phyloP scores from a whole-genome alignment of 352 stramenopile genomes.

The Phytophthora meadii region DNA sequence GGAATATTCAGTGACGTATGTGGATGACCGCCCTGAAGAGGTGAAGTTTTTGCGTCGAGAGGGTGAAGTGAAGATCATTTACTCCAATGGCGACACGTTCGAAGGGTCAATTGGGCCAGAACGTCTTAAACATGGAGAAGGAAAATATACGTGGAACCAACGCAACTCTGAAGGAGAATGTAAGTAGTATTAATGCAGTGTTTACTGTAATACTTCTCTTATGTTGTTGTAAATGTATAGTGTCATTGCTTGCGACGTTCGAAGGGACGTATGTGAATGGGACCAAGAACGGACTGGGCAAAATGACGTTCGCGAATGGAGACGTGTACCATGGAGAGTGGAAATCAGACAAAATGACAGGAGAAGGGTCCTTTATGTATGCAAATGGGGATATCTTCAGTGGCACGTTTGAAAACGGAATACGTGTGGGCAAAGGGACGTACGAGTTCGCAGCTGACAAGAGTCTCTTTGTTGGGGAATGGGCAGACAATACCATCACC shows the following conservation, averaged over 20 bases:
- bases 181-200: constrained; percentile 17
- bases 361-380: constrained; percentile 92
- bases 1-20: constrained; percentile 86
- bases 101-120: constrained; percentile 86
- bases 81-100: constrained; percentile 92
- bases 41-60: constrained; percentile 85
- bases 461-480: constrained; percentile 87
- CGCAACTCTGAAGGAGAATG: constrained; percentile 72
- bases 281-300: constrained; percentile 86
- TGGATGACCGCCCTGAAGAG: constrained; percentile 88
- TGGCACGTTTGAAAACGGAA: constrained; percentile 79
- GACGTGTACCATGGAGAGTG: constrained; percentile 92
- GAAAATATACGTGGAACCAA: constrained; percentile 90
- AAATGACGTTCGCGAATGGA: constrained; percentile 92
- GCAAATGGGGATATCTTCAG: constrained; percentile 93
- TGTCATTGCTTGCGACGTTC: constrained; percentile 79
- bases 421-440: constrained; percentile 87
- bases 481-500: constrained; percentile 86
- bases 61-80: constrained; percentile 89
- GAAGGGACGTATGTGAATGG: constrained; percentile 90
- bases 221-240: constrained; percentile 26
- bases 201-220: background rate
- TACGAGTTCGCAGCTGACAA: constrained; percentile 90
- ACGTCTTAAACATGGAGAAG: constrained; percentile 84
- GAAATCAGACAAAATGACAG: constrained; percentile 85